Evolutionary conservation across 768 basidiomycete species (phyloP).

Genomic region (Lactarius psammicola): DNA sequence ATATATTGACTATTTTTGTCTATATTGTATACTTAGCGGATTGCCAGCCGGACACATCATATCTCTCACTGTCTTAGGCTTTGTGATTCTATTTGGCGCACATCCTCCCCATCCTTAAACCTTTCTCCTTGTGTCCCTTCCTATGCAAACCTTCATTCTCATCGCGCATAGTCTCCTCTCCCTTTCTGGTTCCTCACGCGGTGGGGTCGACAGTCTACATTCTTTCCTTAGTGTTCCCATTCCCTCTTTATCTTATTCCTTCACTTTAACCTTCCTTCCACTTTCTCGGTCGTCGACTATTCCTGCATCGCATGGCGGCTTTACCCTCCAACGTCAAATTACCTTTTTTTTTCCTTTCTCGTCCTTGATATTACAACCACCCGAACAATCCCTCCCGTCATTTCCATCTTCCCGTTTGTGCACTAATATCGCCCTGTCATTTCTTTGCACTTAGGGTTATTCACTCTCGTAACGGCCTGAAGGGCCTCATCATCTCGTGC

Average conservation of each 20-base stretch:
- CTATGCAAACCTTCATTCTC: constrained; percentile 55
- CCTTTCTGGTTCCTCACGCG: constrained; percentile 47
- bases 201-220: constrained; percentile 55
- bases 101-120: constrained; percentile 29
- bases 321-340: constrained; percentile 24
- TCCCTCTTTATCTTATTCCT: constrained; percentile 81
- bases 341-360: constrained; percentile 18
- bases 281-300: constrained; percentile 39
- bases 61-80: constrained; percentile 29
- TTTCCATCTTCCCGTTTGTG: constrained; percentile 26
- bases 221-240: constrained; percentile 45
- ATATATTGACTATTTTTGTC: constrained; percentile 30
- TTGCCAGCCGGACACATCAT: constrained; percentile 26
- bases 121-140: constrained; percentile 17
- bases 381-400: constrained; percentile 30
- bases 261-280: constrained; percentile 57
- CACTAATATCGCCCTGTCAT: constrained; percentile 30
- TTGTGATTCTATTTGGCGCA: constrained; percentile 28
- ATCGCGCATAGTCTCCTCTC: constrained; percentile 51
- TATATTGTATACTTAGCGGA: constrained; percentile 30
- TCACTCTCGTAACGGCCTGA: constrained; percentile 29
- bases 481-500: constrained; percentile 30
- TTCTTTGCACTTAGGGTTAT: constrained; percentile 28
- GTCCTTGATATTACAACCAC: constrained; percentile 26
- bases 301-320: constrained; percentile 37